A percentile compares a stretch with the other conserved stretches of the same genome.
Evolutionary conservation across 306 rosid species (phyloP).

Genomic region (Dryas octopetala): DNA sequence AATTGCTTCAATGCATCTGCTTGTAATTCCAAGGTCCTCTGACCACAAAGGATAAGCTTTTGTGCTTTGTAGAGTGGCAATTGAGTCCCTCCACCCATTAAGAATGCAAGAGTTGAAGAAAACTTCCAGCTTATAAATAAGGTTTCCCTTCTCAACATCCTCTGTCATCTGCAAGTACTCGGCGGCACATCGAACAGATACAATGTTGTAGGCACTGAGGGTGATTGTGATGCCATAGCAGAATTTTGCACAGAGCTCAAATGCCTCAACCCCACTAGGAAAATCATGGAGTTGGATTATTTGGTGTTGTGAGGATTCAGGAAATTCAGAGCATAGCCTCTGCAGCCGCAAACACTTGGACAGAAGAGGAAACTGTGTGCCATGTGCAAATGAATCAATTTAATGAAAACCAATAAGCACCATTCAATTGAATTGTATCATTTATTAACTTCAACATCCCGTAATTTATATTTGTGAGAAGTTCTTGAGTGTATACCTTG

Average conservation of each 20-base stretch:
- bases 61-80: slow-evolving; percentile 83
- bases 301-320: slow-evolving; percentile 67
- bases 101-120: slow-evolving; percentile 91
- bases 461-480: slow-evolving; percentile 10
- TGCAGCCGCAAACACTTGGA: slow-evolving; percentile 85
- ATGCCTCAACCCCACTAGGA: slow-evolving; percentile 82
- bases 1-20: slow-evolving; percentile 79
- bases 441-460: slow-evolving; percentile 8
- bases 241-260: slow-evolving; percentile 92
- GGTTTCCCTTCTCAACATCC: slow-evolving; percentile 91
- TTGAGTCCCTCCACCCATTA: slow-evolving; percentile 89
- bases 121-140: slow-evolving; percentile 76
- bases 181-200: slow-evolving; percentile 77
- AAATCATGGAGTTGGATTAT: slow-evolving; percentile 82
- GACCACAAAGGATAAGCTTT: slow-evolving; percentile 74
- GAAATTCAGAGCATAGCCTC: slow-evolving; percentile 72
- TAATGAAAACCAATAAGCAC: background rate
- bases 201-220: slow-evolving; percentile 91
- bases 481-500: slow-evolving; percentile 53
- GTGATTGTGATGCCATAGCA: slow-evolving; percentile 92
- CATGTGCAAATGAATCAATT: slow-evolving; percentile 20
- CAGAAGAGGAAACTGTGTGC: slow-evolving; percentile 84
- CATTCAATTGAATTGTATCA: background rate
- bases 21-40: slow-evolving; percentile 75
- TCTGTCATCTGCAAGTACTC: slow-evolving; percentile 95